Base-by-base conservation (phyloP, 2,329 filamentous ascomycete genomes). In the Aspergillus unguis region DNA sequence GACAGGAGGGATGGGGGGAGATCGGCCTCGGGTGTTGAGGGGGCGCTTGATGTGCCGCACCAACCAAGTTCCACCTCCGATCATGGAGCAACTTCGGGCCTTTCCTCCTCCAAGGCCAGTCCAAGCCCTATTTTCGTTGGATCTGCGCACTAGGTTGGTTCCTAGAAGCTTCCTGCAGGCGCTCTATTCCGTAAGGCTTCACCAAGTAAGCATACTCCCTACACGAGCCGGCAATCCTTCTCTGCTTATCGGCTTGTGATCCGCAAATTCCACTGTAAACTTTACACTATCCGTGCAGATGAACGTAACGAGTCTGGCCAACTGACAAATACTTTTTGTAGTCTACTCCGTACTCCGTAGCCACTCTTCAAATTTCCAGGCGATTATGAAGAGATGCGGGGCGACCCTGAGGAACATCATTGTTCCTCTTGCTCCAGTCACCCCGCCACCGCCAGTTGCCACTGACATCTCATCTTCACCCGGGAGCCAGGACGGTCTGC, bases 1-100 rank as follows among this genome's bases (percentile, higher is more conserved):
- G 49, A 48, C 37, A 57, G 53, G 58, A 54, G 43, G 28, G 40
- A 48, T 37, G n/a, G 53, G 57, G 55, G 41, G 48, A 44, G 59
- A 62, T 56, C 58, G 58, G 17, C 52, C 58, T 59, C 54, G 58
- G 62, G 57, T 57, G 56, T 60, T 62, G 61, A 58, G 54, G 60
- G 53, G 55, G 49, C 46, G 50, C 42, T 48, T 50, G 50, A 48
- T 54, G 48, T 57, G 44, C 49, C 55, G 52, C 53, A 48, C 41
- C 45, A 43, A 7, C 36, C 11, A 43, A 43, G 29, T 38, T 35
- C 35, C 26, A 36, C 28, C 46, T 48, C 46, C 46, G 46, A 17
- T 17, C 46, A 26, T 48, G 37, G 46, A 48, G 46, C 36, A 42
- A 41, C 46, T 48, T 48, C 36, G 29, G 46, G 29, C 23, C 46